Evolutionary conservation across 2,329 filamentous ascomycete species (phyloP).

Genomic region (Phoma sp.): DNA sequence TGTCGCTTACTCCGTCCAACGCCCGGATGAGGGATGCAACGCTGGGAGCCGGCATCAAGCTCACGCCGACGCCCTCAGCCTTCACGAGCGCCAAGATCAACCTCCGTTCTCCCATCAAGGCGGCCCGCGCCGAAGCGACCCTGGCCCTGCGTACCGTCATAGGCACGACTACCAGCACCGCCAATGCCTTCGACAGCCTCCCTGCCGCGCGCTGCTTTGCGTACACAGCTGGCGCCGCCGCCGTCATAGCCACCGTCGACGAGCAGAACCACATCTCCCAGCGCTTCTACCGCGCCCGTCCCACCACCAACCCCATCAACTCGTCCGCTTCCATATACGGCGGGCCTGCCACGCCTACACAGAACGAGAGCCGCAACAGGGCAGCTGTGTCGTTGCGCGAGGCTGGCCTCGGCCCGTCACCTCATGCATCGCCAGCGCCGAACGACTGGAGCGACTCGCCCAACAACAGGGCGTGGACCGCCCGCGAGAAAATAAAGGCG

Average conservation of each 20-base stretch:
- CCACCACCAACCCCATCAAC: constrained; percentile 72
- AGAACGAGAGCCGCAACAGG: constrained; percentile 61
- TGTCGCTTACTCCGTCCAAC: constrained; percentile 50
- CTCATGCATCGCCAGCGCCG: constrained; percentile 54
- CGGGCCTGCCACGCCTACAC: constrained; percentile 61
- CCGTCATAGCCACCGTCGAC: constrained; percentile 84
- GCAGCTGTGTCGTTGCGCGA: constrained; percentile 63
- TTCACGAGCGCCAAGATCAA: constrained; percentile 62
- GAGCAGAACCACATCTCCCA: constrained; percentile 70
- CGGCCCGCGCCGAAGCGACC: constrained; percentile 53
- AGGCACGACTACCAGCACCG: constrained; percentile 84
- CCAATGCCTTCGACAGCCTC: constrained; percentile 85
- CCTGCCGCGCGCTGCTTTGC: constrained; percentile 75
- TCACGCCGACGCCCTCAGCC: constrained; percentile 74
- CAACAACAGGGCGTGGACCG: constrained; percentile 78
- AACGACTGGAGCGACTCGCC: constrained; percentile 64
- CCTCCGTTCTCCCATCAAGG: constrained; percentile 67
- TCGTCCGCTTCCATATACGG: constrained; percentile 60
- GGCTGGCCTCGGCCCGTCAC: constrained; percentile 50
- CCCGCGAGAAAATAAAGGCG: constrained; percentile 90
- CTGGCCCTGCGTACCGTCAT: constrained; percentile 84
- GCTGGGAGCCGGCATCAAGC: constrained; percentile 47
- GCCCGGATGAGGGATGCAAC: constrained; percentile 51
- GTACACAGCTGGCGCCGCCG: constrained; percentile 90
- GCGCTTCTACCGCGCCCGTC: constrained; percentile 88